phyloP scores from a whole-genome alignment of 495 filamentous ascomycete genomes.

The Aspergillus hancockii region DNA sequence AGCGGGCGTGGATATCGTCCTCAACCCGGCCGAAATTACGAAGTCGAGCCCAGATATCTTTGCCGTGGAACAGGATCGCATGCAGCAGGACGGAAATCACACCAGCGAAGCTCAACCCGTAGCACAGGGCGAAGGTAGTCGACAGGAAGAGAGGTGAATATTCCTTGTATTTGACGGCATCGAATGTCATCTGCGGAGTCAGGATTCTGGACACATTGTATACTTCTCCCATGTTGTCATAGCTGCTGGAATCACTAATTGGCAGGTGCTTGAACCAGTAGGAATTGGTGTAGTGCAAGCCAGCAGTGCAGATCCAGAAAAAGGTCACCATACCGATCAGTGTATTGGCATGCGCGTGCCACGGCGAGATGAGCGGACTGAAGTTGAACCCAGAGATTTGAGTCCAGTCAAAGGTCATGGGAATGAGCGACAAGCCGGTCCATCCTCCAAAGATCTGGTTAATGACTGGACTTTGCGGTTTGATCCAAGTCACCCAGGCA shows the following conservation, averaged over 20 bases:
- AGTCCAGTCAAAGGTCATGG: conserved; percentile 71
- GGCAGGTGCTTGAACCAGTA: conserved; percentile 57
- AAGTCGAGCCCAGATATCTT: conserved; percentile 53
- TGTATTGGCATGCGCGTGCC: conserved; percentile 63
- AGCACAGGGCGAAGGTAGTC: conserved; percentile 58
- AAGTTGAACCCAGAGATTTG: conserved; percentile 64
- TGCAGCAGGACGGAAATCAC: conserved; percentile 58
- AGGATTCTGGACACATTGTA: conserved; percentile 59
- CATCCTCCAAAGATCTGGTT: conserved; percentile 63
- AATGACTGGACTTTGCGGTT: conserved; percentile 48
- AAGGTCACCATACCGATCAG: conserved; percentile 56
- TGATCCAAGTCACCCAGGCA: conserved; percentile 52
- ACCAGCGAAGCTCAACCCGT: conserved; percentile 62
- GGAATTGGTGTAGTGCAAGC: conserved; percentile 51
- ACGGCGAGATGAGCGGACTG: conserved; percentile 68
- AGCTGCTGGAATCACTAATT: conserved; percentile 55
- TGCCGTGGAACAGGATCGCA: conserved; percentile 55
- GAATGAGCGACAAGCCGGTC: conserved; percentile 60
- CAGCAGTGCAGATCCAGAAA: conserved; percentile 53
- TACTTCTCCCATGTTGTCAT: conserved; percentile 54
- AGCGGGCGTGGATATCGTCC: conserved; percentile 64
- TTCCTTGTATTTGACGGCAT: conserved; percentile 49
- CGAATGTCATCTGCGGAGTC: conserved; percentile 55
- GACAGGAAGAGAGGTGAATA: conserved; percentile 66
- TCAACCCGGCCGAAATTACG: conserved; percentile 53